Evolutionary conservation across 192 early-diverging fungal species (phyloP).

Genomic region (Coemansia sp.): DNA sequence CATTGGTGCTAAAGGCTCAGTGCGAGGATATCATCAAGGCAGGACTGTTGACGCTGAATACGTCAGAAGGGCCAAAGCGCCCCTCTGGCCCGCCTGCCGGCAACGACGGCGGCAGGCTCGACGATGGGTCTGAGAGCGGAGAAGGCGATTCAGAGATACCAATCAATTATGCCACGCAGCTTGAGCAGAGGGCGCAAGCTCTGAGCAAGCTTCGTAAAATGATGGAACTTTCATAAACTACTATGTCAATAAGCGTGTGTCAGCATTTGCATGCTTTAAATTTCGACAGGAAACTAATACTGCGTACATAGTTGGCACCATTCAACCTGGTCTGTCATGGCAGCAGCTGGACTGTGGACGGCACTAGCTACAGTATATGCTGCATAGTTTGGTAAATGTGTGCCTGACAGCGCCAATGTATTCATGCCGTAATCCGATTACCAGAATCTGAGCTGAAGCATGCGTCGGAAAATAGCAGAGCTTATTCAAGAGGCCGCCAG

Average conservation of each 20-base stretch:
- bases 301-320: no score
- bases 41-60: constrained; percentile 23
- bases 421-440: no score
- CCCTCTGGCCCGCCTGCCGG: background rate
- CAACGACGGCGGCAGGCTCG: background rate
- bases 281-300: no score
- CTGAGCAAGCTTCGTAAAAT: background rate
- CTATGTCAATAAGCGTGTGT: background rate
- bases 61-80: background rate
- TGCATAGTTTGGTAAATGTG: no score
- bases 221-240: background rate
- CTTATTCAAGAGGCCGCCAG: background rate
- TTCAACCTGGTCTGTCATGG: no score
- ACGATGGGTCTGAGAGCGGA: background rate
- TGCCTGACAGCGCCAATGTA: no score
- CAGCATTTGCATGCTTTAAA: background rate
- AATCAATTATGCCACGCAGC: background rate
- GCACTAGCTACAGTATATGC: no score
- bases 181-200: background rate
- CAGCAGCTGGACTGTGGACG: no score
- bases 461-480: constrained; percentile 12
- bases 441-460: no score
- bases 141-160: background rate
- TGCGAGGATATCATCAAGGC: constrained; percentile 57
- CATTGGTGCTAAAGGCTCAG: constrained; percentile 55